These are phyloP conservation scores for Polyrhizophydium stewartii DNA, from an alignment of 371 early-diverging fungal genomes.

Conservation along the genomic window DNA sequence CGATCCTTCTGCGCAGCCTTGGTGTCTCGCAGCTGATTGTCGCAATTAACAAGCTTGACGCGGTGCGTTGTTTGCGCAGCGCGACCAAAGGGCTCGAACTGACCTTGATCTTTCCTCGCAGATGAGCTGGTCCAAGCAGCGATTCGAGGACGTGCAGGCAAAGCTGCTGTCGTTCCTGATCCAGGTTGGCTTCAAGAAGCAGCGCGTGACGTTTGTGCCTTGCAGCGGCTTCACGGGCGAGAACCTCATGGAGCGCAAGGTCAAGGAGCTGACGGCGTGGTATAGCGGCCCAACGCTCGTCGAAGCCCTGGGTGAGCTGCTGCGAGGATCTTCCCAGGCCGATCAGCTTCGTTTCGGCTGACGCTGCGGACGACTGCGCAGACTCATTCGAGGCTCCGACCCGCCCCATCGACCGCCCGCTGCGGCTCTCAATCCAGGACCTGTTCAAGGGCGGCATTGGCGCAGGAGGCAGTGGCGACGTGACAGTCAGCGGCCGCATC, in stretches of 20 bases:
- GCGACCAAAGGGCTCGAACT: too few relatives aligned
- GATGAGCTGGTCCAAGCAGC: constrained; percentile 70
- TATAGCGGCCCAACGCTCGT: constrained; percentile 64
- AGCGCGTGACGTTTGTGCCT: constrained; percentile 73
- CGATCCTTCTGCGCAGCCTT: constrained; percentile 78
- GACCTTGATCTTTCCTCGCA: too few relatives aligned
- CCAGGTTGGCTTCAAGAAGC: constrained; percentile 68
- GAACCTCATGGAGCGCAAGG: constrained; percentile 57
- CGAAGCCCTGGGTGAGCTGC: constrained; percentile 53
- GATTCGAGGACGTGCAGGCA: constrained; percentile 67
- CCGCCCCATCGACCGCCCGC: constrained; percentile 71
- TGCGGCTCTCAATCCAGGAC: constrained; percentile 79
- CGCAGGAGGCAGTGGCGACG: constrained; percentile 43
- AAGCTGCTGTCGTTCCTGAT: constrained; percentile 65
- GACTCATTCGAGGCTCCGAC: constrained; percentile 71
- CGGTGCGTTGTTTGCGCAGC: constrained; percentile 32
- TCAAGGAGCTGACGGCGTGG: constrained; percentile 51
- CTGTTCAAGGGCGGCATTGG: constrained; percentile 73
- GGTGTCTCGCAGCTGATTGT: constrained; percentile 87
- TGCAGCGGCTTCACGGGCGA: constrained; percentile 86
- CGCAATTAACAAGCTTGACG: constrained; percentile 91
- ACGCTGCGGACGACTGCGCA: constrained; percentile 16
- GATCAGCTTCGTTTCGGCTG: neutral
- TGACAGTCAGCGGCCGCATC: constrained; percentile 81
- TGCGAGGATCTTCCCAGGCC: neutral